Conservation (phyloP, 331 rosid genomes). For the Acacia concinna region DNA sequence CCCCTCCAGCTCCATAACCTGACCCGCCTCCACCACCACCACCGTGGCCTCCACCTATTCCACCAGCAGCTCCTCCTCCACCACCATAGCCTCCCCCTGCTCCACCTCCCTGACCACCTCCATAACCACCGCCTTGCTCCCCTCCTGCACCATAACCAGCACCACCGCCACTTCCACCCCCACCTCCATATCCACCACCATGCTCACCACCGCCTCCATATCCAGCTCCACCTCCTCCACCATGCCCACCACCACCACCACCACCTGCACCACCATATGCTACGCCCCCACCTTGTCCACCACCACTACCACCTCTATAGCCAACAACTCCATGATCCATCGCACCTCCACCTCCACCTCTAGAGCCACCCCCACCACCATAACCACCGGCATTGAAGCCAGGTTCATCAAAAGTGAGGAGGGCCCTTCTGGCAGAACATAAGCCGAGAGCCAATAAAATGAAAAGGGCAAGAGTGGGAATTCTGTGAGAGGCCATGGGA, state of each 20-base stretch:
- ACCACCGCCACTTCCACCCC: neutral
- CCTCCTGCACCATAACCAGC: neutral
- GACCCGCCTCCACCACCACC: neutral
- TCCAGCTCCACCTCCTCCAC: conserved; percentile 7
- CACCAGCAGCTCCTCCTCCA: conserved; percentile 2
- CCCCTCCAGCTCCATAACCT: neutral
- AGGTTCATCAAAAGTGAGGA: conserved; percentile 39
- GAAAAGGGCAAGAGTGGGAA: conserved; percentile 36
- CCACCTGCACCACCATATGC: conserved; percentile 21
- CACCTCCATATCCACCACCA: conserved; percentile 10
- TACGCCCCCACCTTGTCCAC: conserved; percentile 19
- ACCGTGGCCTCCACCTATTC: conserved; percentile 2
- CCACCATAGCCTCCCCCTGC: conserved; percentile 6
- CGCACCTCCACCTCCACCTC: conserved; percentile 35
- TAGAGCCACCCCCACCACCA: conserved; percentile 40
- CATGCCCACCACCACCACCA: conserved; percentile 3
- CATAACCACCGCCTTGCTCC: neutral
- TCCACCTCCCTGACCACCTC: conserved; percentile 14
- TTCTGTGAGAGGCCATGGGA: conserved; percentile 40
- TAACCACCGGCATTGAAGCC: conserved; percentile 11
- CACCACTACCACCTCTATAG: conserved; percentile 29
- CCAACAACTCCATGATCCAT: conserved; percentile 35
- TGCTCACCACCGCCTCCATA: neutral
- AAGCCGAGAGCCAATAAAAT: conserved; percentile 40
- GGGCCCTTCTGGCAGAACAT: conserved; percentile 50